Evolutionary conservation across 495 filamentous ascomycete genomes (phyloP), one percentile per base, ranked within the genome.

Genomic region (Neurospora sp.): DNA sequence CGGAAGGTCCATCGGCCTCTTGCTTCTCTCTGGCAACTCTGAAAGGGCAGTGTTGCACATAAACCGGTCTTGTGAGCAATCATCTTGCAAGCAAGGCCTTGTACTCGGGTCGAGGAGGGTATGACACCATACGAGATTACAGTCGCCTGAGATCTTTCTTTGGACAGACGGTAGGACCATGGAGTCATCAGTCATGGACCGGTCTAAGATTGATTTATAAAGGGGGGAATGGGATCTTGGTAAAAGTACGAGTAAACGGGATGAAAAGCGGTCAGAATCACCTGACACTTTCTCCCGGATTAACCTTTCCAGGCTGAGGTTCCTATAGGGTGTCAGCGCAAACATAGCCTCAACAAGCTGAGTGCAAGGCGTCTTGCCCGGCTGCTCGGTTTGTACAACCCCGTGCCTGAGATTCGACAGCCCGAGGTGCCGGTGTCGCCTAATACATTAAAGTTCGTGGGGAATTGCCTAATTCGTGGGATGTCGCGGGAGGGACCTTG

Each of bases 71-170:
- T 69, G 42, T 37, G 39, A 37, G 70, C 53, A 65, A 65, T 65
- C 27, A 37, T 37, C 20, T 35, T 65, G 27, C 3, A 65, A 35
- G 70, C 70, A 68, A 8, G 65, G 47, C 31, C 20, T 39, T 39
- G 35, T 42, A 38, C 31, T 39, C 71, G 22, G 4, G 69, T 70
- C 47, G 71, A 42, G 27, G 27, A 31, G 27, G 27, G 53, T 65
- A 72, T 77, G 71, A 71, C 16, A 69, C 74, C 47, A 77, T 70
- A 53, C 61, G 61, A 75, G 44, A 75, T 77, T 73, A 72, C 35
- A 37, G 73, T 77, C 69, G 59, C 42, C 70, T 70, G 75, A 77
- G 68, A 9, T 31, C 27, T 18, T 31, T 16, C 12, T 8, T 61
- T 12, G 53, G 53, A 65, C 22, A 65, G 27, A 65, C 53, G 27